A percentile compares a stretch with the other conserved stretches of the same genome.
phyloP scores from a whole-genome alignment of 1,284 basidiomycete genomes.

The Porodaedalea pini region DNA sequence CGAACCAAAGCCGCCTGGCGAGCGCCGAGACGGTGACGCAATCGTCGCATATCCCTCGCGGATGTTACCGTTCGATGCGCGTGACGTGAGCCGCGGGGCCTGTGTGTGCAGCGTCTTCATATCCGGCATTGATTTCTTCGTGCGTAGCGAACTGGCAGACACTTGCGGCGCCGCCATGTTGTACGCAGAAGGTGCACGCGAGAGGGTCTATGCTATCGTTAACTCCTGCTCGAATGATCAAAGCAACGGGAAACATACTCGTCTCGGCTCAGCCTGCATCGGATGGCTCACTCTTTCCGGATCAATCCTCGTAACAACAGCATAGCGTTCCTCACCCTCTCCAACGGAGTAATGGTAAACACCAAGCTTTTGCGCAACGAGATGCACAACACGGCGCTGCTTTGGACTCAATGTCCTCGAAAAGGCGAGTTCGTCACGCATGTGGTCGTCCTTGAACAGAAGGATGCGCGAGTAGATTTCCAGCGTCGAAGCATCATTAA shows the following conservation, averaged over 20 bases:
- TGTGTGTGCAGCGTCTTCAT: slow-evolving; percentile 82
- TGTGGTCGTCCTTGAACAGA: slow-evolving; percentile 96
- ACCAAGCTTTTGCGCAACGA: slow-evolving; percentile 93
- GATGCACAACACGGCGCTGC: slow-evolving; percentile 90
- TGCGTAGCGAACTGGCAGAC: slow-evolving; percentile 59
- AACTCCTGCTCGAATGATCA: slow-evolving; percentile 22
- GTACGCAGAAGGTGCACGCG: slow-evolving; percentile 71
- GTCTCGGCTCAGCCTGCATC: slow-evolving; percentile 20
- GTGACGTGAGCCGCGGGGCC: slow-evolving; percentile 74
- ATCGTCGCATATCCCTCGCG: slow-evolving; percentile 88
- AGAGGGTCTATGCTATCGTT: slow-evolving; percentile 58
- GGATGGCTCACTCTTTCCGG: slow-evolving; percentile 60
- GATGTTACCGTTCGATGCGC: slow-evolving; percentile 87
- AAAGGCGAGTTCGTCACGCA: slow-evolving; percentile 97
- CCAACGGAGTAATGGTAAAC: slow-evolving; percentile 94
- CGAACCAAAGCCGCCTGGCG: slow-evolving; percentile 64
- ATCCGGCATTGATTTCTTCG: slow-evolving; percentile 96
- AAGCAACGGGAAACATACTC: slow-evolving; percentile 20
- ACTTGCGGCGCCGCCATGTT: slow-evolving; percentile 46
- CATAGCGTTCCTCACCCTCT: slow-evolving; percentile 88
- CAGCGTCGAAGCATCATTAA: slow-evolving; percentile 93
- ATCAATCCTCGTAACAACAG: slow-evolving; percentile 86
- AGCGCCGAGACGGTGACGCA: slow-evolving; percentile 72
- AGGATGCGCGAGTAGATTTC: slow-evolving; percentile 97
- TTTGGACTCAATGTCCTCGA: slow-evolving; percentile 81